Percentiles rank a stretch among this genome's conserved stretches.
These are phyloP conservation scores for Xylariaceae sp. DNA, from an alignment of 2,329 filamentous ascomycete species.

Conservation along the genomic window DNA sequence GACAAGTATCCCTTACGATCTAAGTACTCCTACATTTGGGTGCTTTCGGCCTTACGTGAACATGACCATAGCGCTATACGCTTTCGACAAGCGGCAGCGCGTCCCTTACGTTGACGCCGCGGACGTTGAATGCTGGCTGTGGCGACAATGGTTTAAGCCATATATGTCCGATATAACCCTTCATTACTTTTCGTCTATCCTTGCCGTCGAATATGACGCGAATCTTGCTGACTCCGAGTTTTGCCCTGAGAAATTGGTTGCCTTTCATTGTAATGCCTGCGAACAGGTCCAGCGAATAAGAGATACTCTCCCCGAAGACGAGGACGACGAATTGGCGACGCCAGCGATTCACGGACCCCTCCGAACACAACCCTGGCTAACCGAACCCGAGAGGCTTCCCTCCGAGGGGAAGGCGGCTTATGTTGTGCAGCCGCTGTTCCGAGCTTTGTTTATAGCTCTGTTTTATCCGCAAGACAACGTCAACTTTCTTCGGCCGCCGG, in stretches of 20 bases:
- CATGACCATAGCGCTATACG: not conserved
- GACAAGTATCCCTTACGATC: not conserved
- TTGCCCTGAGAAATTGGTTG: not conserved
- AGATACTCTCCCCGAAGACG: conserved; percentile 3
- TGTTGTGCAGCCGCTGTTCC: too few species aligned
- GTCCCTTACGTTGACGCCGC: not conserved
- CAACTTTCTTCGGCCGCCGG: too few species aligned
- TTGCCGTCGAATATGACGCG: not conserved
- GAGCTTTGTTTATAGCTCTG: too few species aligned
- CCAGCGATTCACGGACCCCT: conserved; percentile 1
- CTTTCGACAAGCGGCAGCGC: not conserved
- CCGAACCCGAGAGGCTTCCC: too few species aligned
- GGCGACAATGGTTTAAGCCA: not conserved
- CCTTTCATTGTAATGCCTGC: conserved; percentile 7
- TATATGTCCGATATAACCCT: not conserved
- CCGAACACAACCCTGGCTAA: too few species aligned
- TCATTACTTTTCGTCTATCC: not conserved
- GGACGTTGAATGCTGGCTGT: conserved; percentile 2
- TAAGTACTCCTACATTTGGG: not conserved
- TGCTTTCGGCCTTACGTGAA: not conserved
- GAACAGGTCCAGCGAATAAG: conserved; percentile 7
- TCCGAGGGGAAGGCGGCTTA: too few species aligned
- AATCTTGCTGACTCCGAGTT: not conserved
- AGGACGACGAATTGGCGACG: not conserved
- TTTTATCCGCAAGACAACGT: too few species aligned